These are phyloP conservation scores for Paracorniculantispora psalliotae DNA, from an alignment of 2,329 filamentous ascomycete genomes.

Conservation along the genomic window DNA sequence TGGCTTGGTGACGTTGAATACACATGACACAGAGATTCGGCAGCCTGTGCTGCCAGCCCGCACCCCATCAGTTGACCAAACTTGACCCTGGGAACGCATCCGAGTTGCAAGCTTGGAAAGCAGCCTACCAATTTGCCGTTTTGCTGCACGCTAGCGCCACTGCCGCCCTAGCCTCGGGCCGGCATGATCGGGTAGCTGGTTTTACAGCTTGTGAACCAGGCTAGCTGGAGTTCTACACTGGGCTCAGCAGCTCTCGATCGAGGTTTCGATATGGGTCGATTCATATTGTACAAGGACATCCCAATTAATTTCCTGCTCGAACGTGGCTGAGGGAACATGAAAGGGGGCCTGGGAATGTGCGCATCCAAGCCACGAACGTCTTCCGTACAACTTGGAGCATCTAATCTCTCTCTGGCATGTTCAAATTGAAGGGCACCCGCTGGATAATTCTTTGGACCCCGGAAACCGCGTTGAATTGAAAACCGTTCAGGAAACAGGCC, in stretches of 20 bases:
- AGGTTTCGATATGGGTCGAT: no score
- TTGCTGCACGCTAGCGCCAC: constrained; percentile 1
- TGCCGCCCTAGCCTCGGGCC: constrained; percentile 11
- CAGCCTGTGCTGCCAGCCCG: background rate
- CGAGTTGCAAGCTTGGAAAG: background rate
- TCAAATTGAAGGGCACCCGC: no score
- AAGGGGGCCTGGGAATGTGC: no score
- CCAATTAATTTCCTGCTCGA: no score
- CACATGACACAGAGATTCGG: constrained; percentile 3
- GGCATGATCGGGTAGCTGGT: constrained; percentile 6
- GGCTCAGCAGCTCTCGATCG: no score
- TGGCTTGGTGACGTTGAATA: background rate
- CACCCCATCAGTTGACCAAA: no score
- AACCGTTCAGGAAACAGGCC: background rate
- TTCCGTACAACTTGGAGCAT: no score
- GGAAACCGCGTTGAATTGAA: background rate
- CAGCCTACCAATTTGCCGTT: background rate
- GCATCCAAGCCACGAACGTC: no score
- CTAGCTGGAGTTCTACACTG: background rate
- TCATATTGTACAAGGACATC: no score
- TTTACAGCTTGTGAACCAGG: background rate
- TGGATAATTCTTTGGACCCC: background rate
- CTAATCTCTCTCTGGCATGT: no score
- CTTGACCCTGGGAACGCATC: background rate
- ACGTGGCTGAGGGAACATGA: no score